Conservation (phyloP, 805 yeast species). For the Candida sakaeoensis region DNA sequence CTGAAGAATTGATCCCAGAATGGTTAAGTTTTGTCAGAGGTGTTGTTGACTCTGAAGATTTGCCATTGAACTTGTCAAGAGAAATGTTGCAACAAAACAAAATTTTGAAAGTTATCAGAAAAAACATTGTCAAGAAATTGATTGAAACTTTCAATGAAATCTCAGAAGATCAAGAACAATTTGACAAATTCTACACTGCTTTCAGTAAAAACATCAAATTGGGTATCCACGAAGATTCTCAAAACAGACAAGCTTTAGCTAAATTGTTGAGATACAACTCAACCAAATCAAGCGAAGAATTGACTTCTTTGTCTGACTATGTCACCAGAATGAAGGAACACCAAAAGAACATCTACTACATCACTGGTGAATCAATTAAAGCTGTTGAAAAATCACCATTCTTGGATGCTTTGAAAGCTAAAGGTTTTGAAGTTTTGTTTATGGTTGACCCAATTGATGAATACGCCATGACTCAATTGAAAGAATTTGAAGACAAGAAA, state of each 20-base stretch:
- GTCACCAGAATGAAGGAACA: slow-evolving; percentile 99
- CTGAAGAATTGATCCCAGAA: slow-evolving; percentile 98
- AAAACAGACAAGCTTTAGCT: slow-evolving; percentile 93
- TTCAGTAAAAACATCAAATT: slow-evolving; percentile 97
- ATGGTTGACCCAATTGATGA: slow-evolving; percentile 99
- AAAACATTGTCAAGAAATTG: slow-evolving; percentile 97
- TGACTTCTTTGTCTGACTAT: slow-evolving; percentile 92
- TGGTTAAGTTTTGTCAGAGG: slow-evolving; percentile 97
- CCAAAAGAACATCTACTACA: slow-evolving; percentile 98
- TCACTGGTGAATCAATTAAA: slow-evolving; percentile 98
- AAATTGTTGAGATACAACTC: slow-evolving; percentile 96
- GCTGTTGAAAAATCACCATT: slow-evolving; percentile 99
- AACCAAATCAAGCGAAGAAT: slow-evolving; percentile 90
- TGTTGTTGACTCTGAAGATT: slow-evolving; percentile 99
- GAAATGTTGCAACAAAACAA: slow-evolving; percentile 99
- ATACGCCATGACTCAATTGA: slow-evolving; percentile 98
- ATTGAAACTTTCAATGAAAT: slow-evolving; percentile 99
- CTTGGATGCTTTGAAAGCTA: slow-evolving; percentile 97
- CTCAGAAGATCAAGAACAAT: slow-evolving; percentile 98
- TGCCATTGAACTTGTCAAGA: slow-evolving; percentile 99
- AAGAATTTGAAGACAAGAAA: slow-evolving; percentile 99
- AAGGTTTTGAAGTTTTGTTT: slow-evolving; percentile 97
- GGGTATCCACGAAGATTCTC: slow-evolving; percentile 98
- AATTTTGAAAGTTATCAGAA: slow-evolving; percentile 98
- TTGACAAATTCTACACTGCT: slow-evolving; percentile 96